Base-by-base conservation (phyloP, 73 alveolate species). In the Tetrahymena elliotti region DNA sequence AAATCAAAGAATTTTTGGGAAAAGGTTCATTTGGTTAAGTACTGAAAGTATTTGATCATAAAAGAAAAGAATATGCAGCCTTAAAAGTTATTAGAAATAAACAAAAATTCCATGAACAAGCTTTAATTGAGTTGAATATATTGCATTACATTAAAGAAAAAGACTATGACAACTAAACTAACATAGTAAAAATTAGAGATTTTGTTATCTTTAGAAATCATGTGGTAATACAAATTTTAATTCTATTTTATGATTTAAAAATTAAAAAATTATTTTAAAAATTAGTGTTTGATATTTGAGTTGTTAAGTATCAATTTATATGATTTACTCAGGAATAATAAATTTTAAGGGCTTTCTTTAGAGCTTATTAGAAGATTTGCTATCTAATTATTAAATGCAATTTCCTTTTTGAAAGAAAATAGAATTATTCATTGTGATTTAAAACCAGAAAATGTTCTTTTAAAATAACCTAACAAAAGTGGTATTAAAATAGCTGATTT, bases 11-110 rank as follows among this genome's bases (percentile, higher is more conserved):
- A 35, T 38, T 97, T 52, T 97, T 98, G n/a, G 99, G 99, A 7
- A 95, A 96, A 92, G 99, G 99, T 0, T 96, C 99, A 12, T 99
- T 98, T 95, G 99, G 99, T n/a, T 98, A 98, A 93, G 99, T 98
- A 7, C 93, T 97, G 1, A 94, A 98, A 96, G 99, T 99, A 22
- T 95, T 94, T 27, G 99, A 99, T 96, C 99, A 99, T 95, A 97
- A 98, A 95, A 96, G 96, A 36, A 97, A 98, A 94, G 99, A 97
- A 88, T 34, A 93, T 12, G 97, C 96, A 35, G 99, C 99, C n/a
- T 68, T 99, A 33, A 99, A 99, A 97, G 98, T 99, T 24, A 98
- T 99, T 34, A 98, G 98, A 94, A 97, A 98, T 68, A 97, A 98
- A 96, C 97, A 98, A 93, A 98, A 98, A 94, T 96, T 98, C 93